Evolutionary conservation across 2,329 filamentous ascomycete species (phyloP), one percentile per base, ranked within the genome.

Genomic region (Epichloe gansuensis): DNA sequence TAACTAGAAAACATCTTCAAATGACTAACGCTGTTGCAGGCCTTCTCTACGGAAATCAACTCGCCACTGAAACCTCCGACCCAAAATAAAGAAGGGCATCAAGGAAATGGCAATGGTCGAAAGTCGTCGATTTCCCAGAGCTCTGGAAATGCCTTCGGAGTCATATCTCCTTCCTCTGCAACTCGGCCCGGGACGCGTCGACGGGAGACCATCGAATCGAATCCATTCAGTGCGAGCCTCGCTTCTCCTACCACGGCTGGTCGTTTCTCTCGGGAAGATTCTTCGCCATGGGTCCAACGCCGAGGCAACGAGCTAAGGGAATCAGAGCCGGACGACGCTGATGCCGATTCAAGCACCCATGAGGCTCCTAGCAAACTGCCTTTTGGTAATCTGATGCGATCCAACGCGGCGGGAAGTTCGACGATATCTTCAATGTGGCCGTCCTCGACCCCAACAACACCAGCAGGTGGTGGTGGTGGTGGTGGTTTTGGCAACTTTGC

Each of bases 401-500:
- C 71, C 60, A 82, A 77, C 57, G 81, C 78, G 34, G 69, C 71
- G 6, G 73, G 75, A n/a, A 69, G 67, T 34, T 61, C 71, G 1
- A 70, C 65, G 4, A 73, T 78, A 57, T 72, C 71, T 23, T 61
- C 65, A 13, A 76, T 69, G 8, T 72, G 69, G 69, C 65, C 68
- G 21, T 60, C 67, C 4, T 66, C 79, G 13, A 76, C 80, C 23
- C 79, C 80, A 52, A 75, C 74, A 48, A 77, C 83, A 44, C 78
- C 81, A 12, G 81, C 81, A 12, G 81, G 87, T 60, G 81, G 87
- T 60, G 78, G 83, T 60, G 81, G 87, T 60, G 78, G 83, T 6
- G 90, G 91, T 37, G 84, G 84, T 23, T 98, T 98, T 69, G 91
- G 91, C 11, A 93, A 83, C 62, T 97, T 97, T 67, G 84, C 86